A percentile compares a stretch with the other conserved stretches of the same genome.
Conservation (phyloP, 1,139 yeast species). For the Hemisphaericaspora subhashii region DNA sequence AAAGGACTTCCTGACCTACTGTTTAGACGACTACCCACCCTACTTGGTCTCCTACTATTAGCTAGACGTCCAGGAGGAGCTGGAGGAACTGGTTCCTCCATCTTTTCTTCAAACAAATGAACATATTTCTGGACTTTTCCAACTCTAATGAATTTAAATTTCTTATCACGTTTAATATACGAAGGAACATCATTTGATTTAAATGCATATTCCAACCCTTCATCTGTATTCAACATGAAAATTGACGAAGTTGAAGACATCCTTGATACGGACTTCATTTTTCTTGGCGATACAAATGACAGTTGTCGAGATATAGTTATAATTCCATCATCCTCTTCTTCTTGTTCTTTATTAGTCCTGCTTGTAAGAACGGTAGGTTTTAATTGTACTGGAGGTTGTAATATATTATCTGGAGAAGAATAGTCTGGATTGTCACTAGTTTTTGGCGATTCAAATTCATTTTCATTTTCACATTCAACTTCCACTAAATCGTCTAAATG, state of each 20-base stretch:
- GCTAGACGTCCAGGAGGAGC: constrained; percentile 1
- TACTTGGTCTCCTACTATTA: constrained; percentile 7
- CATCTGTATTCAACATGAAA: constrained; percentile 24
- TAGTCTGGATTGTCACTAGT: background rate
- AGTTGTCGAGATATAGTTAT: constrained; percentile 7
- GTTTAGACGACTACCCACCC: constrained; percentile 2
- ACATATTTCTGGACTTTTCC: constrained; percentile 53
- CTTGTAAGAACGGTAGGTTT: constrained; percentile 3
- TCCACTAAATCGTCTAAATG: background rate
- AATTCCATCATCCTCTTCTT: constrained; percentile 10
- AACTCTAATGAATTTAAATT: constrained; percentile 47
- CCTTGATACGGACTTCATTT: constrained; percentile 16
- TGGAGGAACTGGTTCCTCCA: constrained; percentile 3
- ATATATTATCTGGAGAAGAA: background rate
- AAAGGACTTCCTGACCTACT: constrained; percentile 1
- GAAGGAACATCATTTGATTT: constrained; percentile 35
- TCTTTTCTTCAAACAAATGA: constrained; percentile 43
- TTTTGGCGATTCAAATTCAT: constrained; percentile 1
- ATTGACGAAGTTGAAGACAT: constrained; percentile 24
- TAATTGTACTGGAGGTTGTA: constrained; percentile 2
- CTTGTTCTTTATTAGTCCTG: background rate
- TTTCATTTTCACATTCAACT: background rate
- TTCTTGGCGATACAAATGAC: constrained; percentile 21
- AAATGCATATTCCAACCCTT: constrained; percentile 35
- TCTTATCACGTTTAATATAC: constrained; percentile 43